phyloP scores from a whole-genome alignment of 1,284 basidiomycete species.

The Pisolithus thermaeus region DNA sequence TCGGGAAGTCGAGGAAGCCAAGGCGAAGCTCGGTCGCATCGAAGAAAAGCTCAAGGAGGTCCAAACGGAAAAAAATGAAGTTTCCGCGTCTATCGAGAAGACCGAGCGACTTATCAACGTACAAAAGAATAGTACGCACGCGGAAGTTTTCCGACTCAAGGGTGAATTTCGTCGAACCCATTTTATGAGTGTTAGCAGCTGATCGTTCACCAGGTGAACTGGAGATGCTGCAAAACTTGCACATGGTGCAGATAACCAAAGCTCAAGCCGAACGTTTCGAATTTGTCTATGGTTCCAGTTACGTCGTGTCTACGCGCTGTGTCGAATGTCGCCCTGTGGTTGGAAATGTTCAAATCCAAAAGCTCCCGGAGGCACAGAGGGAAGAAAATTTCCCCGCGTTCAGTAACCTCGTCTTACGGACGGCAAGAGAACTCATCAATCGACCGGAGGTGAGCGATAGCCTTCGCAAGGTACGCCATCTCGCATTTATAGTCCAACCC shows the following conservation, averaged over 20 bases:
- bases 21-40: slow-evolving; percentile 62
- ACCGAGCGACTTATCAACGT: slow-evolving; percentile 63
- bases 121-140: slow-evolving; percentile 69
- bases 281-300: slow-evolving; percentile 62
- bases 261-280: slow-evolving; percentile 53
- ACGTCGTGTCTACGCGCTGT: slow-evolving; percentile 65
- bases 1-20: slow-evolving; percentile 64
- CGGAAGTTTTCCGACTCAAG: slow-evolving; percentile 71
- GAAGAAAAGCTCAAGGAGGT: slow-evolving; percentile 58
- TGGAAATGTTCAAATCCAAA: slow-evolving; percentile 41
- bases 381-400: slow-evolving; percentile 57
- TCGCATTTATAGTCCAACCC: neutral
- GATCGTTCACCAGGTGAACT: slow-evolving; percentile 56
- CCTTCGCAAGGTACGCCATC: slow-evolving; percentile 43
- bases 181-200: neutral
- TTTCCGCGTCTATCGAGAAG: slow-evolving; percentile 52
- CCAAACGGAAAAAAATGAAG: slow-evolving; percentile 55
- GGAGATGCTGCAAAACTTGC: slow-evolving; percentile 68
- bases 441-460: slow-evolving; percentile 31
- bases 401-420: slow-evolving; percentile 47
- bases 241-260: slow-evolving; percentile 60
- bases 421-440: slow-evolving; percentile 40
- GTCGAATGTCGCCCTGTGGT: slow-evolving; percentile 49
- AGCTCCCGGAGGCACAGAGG: slow-evolving; percentile 33
- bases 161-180: slow-evolving; percentile 36